Evolutionary conservation across 805 yeast genomes (phyloP), one percentile per base, ranked within the genome.

Genomic region (Torulaspora maleeae): DNA sequence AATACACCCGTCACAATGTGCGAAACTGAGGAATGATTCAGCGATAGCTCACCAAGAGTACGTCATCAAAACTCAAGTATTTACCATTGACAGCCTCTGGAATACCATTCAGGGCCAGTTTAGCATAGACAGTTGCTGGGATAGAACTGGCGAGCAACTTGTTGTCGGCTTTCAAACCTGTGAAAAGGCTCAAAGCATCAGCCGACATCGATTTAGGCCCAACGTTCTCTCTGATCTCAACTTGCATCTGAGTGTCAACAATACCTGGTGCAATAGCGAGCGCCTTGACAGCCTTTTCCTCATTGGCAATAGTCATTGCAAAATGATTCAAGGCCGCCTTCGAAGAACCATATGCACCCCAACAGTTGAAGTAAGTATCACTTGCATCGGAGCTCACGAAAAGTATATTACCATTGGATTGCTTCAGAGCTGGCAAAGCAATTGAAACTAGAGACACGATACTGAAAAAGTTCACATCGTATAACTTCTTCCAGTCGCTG

Each of bases 231-330:
- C 98, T 78, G 46, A 91, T 89, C 44, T 79, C 82, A 6, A 53
- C 62, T 68, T 93, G 98, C 98, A 93, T 91, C 16, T 71, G 71
- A 1, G 99, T 91, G 60, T 87, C 87, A 1, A 93, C 97, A 1
- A 88, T 95, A 3, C 99, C 98, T 0, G 98, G 98, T 0, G 96
- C 96, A 19, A 93, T 74, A 0, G 96, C 73, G 9, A 89, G 68
- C 3, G 83, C 71, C 24, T 41, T 51, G 7, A 59, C 54, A 0
- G 68, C 72, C 1, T 73, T 68, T 60, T 85, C 89, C 57, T 89
- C 96, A 5, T 68, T 70, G 1, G 86, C 83, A 12, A 91, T 62
- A 11, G 86, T 78, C 38, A 68, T 59, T 5, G 86, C 80, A 42
- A 88, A 75, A 56, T 83, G 89, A 63, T 91, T 89, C 41, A 91